A percentile compares a stretch with the other conserved stretches of the same genome.
These are phyloP conservation scores for Hippophae tibetana DNA, from an alignment of 306 rosid genomes.

Conservation along the genomic window DNA sequence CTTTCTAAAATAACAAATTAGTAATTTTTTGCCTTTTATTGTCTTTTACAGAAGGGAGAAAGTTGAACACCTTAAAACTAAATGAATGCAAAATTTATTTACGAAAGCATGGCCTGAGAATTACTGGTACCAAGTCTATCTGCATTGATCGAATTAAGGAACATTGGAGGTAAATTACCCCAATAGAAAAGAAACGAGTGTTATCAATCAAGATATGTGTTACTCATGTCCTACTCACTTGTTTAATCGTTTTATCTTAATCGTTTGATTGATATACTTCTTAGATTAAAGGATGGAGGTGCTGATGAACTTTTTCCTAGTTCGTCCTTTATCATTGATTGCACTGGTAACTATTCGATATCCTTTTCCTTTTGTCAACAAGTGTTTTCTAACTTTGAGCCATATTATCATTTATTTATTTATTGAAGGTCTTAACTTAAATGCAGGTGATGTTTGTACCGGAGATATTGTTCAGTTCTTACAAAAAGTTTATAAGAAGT, in stretches of 20 bases:
- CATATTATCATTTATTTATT: not conserved
- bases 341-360: constrained; percentile 41
- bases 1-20: not conserved
- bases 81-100: constrained; percentile 60
- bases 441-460: constrained; percentile 72
- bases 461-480: constrained; percentile 71
- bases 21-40: not conserved
- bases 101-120: constrained; percentile 48
- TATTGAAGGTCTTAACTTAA: not conserved
- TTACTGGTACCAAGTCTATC: constrained; percentile 49
- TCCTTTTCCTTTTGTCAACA: not conserved
- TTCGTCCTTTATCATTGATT: constrained; percentile 52
- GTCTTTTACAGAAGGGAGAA: constrained; percentile 29
- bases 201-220: too few species aligned
- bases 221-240: too few species aligned
- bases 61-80: constrained; percentile 38
- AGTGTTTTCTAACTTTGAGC: not conserved
- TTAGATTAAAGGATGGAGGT: constrained; percentile 45
- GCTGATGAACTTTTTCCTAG: constrained; percentile 54
- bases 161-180: constrained; percentile 48
- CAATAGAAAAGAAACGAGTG: too few species aligned
- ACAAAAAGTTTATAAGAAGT: constrained; percentile 66
- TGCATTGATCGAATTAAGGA: constrained; percentile 55
- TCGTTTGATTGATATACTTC: not conserved
- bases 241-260: not conserved